Evolutionary conservation across 2,329 filamentous ascomycete species (phyloP).

Genomic region (Helicocarpus griseus): DNA sequence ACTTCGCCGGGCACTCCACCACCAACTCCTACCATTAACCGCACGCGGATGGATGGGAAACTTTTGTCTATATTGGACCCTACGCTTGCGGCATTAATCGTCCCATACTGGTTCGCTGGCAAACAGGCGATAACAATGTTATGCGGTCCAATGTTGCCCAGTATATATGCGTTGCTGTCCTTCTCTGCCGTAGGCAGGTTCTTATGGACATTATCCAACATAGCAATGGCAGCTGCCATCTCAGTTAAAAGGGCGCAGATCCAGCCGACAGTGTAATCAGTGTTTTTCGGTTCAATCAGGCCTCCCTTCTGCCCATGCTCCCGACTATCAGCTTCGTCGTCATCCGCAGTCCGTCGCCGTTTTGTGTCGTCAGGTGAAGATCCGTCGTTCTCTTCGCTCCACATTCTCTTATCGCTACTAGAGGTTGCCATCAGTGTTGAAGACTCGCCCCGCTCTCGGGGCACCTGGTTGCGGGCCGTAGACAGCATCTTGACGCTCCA

Average conservation of each 20-base stretch:
- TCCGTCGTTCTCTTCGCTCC: too few species aligned
- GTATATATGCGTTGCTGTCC: conserved; percentile 11
- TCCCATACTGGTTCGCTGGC: conserved; percentile 8
- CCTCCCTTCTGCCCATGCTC: too few species aligned
- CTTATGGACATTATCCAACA: conserved; percentile 12
- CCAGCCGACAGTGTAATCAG: conserved; percentile 6
- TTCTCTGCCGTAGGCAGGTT: neutral
- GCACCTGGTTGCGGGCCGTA: too few species aligned
- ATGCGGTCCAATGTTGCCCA: conserved; percentile 11
- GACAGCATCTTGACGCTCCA: too few species aligned
- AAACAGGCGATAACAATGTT: conserved; percentile 15
- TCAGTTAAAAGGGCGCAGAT: conserved; percentile 10
- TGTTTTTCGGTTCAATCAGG: too few species aligned
- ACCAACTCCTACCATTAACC: conserved; percentile 15
- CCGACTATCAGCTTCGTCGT: too few species aligned
- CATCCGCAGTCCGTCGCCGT: too few species aligned
- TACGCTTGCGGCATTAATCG: conserved; percentile 8
- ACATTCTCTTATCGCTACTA: too few species aligned
- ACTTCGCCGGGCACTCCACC: conserved; percentile 11
- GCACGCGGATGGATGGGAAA: conserved; percentile 11
- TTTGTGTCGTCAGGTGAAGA: too few species aligned
- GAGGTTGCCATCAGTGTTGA: too few species aligned
- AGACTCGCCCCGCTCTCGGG: too few species aligned
- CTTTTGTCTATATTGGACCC: conserved; percentile 8
- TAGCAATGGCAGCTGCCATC: conserved; percentile 8